Percentiles rank a stretch among this genome's conserved stretches.
Evolutionary conservation across 352 stramenopile species (phyloP).

Genomic region (Blastocystis sp.): DNA sequence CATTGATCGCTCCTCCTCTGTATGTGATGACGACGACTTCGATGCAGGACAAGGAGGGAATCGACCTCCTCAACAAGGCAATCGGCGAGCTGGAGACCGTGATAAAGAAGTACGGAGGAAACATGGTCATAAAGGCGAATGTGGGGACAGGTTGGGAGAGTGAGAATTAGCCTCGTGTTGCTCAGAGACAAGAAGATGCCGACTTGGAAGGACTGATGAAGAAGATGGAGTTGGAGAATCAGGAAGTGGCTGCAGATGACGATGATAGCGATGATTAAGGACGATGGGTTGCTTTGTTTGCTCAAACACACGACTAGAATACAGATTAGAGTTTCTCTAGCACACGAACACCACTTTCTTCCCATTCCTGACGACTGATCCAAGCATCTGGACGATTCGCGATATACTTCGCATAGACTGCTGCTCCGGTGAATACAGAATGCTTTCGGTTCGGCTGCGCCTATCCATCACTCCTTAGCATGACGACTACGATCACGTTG

Average conservation of each 20-base stretch:
- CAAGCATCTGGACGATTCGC: conserved; percentile 85
- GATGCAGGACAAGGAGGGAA: conserved; percentile 92
- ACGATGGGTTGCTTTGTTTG: not conserved
- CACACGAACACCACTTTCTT: conserved; percentile 78
- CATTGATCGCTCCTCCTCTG: conserved; percentile 95
- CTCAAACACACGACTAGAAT: not conserved
- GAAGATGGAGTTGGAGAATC: conserved; percentile 93
- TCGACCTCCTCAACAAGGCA: conserved; percentile 86
- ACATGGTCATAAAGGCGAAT: conserved; percentile 68
- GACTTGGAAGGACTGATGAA: conserved; percentile 98
- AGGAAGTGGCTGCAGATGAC: conserved; percentile 92
- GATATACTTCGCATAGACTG: conserved; percentile 85
- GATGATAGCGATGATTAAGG: conserved; percentile 80
- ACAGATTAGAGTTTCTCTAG: conserved; percentile 55
- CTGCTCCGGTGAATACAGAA: conserved; percentile 85
- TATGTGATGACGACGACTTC: conserved; percentile 98
- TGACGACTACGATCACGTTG: conserved; percentile 69
- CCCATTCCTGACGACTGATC: conserved; percentile 85
- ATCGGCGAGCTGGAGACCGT: conserved; percentile 86
- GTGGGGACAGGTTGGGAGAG: not conserved
- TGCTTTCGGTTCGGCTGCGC: conserved; percentile 89
- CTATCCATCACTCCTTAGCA: conserved; percentile 63
- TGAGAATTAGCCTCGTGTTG: conserved; percentile 46
- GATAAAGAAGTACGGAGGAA: conserved; percentile 89
- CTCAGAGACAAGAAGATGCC: conserved; percentile 87